A percentile compares a stretch with the other conserved stretches of the same genome.
Evolutionary conservation across 306 rosid species (phyloP).

Genomic region (Prunus dulcis): DNA sequence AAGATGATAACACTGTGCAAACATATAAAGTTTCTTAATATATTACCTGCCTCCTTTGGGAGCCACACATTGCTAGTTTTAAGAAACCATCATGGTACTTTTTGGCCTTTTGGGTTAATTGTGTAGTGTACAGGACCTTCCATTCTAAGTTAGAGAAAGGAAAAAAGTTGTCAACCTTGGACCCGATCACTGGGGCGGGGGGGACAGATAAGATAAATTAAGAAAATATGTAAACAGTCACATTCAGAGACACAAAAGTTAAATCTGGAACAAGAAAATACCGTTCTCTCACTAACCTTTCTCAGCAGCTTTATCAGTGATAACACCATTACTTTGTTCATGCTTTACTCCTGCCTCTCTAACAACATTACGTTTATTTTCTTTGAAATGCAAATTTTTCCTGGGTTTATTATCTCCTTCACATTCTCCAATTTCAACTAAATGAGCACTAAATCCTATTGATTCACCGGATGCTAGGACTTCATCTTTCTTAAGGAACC

Average conservation of each 20-base stretch:
- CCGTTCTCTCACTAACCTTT: constrained; percentile 37
- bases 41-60: constrained; percentile 60
- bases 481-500: constrained; percentile 70
- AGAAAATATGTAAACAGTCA: background rate
- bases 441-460: constrained; percentile 56
- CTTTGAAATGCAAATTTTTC: constrained; percentile 27
- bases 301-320: constrained; percentile 23
- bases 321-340: constrained; percentile 31
- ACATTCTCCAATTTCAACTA: constrained; percentile 67
- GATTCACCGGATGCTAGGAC: constrained; percentile 53
- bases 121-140: constrained; percentile 64
- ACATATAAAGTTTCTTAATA: constrained; percentile 9
- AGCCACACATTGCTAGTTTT: constrained; percentile 44
- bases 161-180: constrained; percentile 1
- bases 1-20: background rate
- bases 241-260: background rate
- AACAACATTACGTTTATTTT: constrained; percentile 20
- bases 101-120: constrained; percentile 60
- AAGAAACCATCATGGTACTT: constrained; percentile 73
- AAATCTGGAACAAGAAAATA: background rate
- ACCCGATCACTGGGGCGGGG: background rate
- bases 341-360: constrained; percentile 31
- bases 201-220: background rate
- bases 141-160: constrained; percentile 46
- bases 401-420: constrained; percentile 40